A percentile compares a stretch with the other conserved stretches of the same genome.
Evolutionary conservation across 164 flowering plant species (phyloP).

Genomic region (Chimonanthus salicifolius): DNA sequence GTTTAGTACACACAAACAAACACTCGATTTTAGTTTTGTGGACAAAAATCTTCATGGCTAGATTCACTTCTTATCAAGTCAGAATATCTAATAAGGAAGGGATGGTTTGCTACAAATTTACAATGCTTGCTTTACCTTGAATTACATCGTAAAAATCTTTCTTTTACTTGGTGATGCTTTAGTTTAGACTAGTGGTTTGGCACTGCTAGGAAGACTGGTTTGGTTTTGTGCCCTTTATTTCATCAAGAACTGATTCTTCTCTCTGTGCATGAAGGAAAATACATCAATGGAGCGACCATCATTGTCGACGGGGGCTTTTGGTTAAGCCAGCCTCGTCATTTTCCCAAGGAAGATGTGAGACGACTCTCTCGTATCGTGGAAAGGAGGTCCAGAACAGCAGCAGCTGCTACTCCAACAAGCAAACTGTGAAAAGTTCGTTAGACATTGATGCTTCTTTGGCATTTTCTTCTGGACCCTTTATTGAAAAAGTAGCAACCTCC

Average conservation of each 20-base stretch:
- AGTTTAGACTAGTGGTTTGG: not conserved
- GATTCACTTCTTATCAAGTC: not conserved
- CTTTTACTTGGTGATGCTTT: too few species aligned
- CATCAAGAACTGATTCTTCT: not conserved
- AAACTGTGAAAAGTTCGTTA: constrained; percentile 25
- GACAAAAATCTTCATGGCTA: not conserved
- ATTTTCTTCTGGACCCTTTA: too few species aligned
- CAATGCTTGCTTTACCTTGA: too few species aligned
- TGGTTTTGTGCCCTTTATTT: not conserved
- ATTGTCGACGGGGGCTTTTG: constrained; percentile 67
- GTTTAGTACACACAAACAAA: not conserved
- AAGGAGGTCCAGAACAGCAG: constrained; percentile 41
- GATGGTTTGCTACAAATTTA: too few species aligned
- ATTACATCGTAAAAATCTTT: not conserved
- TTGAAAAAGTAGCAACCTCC: too few species aligned
- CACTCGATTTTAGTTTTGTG: too few species aligned
- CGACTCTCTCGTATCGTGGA: constrained; percentile 53
- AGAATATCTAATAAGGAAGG: too few species aligned
- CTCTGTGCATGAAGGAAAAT: constrained; percentile 39
- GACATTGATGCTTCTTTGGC: too few species aligned
- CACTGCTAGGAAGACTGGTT: not conserved
- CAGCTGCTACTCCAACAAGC: constrained; percentile 55
- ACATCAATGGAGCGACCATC: constrained; percentile 52
- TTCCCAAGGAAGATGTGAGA: constrained; percentile 54
- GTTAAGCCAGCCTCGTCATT: constrained; percentile 54